Evolutionary conservation across 2,329 filamentous ascomycete genomes (phyloP), one percentile per base, ranked within the genome.

Genomic region (Onygenales sp.): DNA sequence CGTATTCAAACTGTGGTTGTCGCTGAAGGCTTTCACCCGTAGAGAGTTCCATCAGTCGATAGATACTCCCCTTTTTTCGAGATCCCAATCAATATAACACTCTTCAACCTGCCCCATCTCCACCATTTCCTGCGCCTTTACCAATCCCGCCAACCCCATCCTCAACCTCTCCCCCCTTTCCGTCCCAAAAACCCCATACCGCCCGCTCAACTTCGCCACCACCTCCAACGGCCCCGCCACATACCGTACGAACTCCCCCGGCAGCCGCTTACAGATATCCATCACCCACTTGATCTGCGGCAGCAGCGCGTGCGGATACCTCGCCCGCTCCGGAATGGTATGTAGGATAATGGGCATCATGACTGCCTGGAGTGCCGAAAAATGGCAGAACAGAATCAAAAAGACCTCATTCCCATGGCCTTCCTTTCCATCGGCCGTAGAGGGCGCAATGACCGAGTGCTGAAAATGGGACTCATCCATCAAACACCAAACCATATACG

Each of bases 21-120:
- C 21, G 21, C 21, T 27, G 21, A 27, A 27, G 21, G 21, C 21
- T 27, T 27, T 27, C 21, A 27, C 21, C 3, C 21, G 21, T 27
- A 27, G 5, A 27, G 3, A 27, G 3, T 5, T 27, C 21, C 21
- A 27, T 27, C 21, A 27, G 21, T 17, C 21, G 21, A 27, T 27
- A 27, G 21, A 27, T 27, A 27, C 21, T 5, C 21, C 21, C 21
- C 21, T 27, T 27, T 27, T 5, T 5, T 27, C 21, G 21, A 27
- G 21, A 4, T 27, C 21, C 21, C 21, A 27, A 27, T 27, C 21
- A 27, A 27, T 27, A 27, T 27, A 27, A 27, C 21, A 27, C 66
- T 90, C 86, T 55, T 91, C 87, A 47, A 80, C 84, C 1, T 82
- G 83, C 0, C 86, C 87, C 45, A 76, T 75, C 0, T 83, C 82